These are phyloP conservation scores for Chenopodium berlandieri DNA, from an alignment of 148 eudicot species.

Conservation along the genomic window DNA sequence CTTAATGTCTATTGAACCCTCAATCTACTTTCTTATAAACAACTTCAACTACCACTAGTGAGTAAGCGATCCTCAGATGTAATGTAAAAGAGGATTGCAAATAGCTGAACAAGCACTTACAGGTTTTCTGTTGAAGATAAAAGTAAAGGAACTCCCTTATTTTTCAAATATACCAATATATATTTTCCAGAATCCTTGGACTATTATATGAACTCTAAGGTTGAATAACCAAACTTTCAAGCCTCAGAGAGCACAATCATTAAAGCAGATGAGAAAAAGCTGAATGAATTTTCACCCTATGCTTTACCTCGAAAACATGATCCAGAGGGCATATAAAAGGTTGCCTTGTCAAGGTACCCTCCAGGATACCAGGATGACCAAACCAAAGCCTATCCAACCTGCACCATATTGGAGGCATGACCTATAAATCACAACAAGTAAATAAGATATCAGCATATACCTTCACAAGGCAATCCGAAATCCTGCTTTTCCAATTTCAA, in stretches of 20 bases:
- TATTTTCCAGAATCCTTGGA: background rate
- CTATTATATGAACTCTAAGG: background rate
- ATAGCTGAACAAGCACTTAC: too few species aligned
- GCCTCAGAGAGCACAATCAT: background rate
- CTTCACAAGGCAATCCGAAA: background rate
- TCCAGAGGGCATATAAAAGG: constrained; percentile 94
- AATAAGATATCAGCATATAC: constrained; percentile 27
- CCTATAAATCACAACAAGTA: constrained; percentile 63
- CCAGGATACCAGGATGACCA: constrained; percentile 89
- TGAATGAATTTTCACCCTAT: background rate
- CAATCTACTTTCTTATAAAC: too few species aligned
- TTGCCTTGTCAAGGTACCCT: constrained; percentile 77
- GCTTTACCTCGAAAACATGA: constrained; percentile 90
- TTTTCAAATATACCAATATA: background rate
- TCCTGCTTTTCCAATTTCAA: background rate
- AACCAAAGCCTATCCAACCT: constrained; percentile 99
- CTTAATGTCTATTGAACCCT: too few species aligned
- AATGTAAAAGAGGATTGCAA: background rate
- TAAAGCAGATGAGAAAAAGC: background rate
- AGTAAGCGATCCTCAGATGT: background rate
- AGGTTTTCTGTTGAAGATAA: background rate
- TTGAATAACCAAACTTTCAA: background rate
- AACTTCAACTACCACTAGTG: background rate
- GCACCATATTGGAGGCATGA: constrained; percentile 99
- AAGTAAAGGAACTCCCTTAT: background rate